These are phyloP conservation scores for Echria macrotheca DNA, from an alignment of 495 filamentous ascomycete species.

Conservation along the genomic window DNA sequence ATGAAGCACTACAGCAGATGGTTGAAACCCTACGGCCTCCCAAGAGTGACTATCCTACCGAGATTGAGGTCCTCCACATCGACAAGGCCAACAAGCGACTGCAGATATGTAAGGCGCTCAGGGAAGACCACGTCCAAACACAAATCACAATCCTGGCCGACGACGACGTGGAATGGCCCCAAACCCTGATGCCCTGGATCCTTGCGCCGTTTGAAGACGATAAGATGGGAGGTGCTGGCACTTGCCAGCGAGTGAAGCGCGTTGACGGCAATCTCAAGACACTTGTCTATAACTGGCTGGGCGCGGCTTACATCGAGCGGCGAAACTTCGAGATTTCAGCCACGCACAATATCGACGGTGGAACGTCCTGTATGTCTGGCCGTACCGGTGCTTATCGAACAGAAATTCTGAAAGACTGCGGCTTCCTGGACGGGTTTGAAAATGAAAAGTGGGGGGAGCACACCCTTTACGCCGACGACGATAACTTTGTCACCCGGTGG, in stretches of 20 bases:
- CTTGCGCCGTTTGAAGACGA: slow-evolving; percentile 78
- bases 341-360: slow-evolving; percentile 78
- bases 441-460: slow-evolving; percentile 66
- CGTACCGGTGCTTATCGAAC: slow-evolving; percentile 79
- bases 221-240: slow-evolving; percentile 72
- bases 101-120: slow-evolving; percentile 44
- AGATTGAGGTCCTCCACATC: slow-evolving; percentile 39
- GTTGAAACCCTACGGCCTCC: slow-evolving; percentile 33
- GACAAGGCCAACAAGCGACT: slow-evolving; percentile 64
- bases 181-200: slow-evolving; percentile 71
- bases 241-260: slow-evolving; percentile 68
- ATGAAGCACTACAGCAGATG: slow-evolving; percentile 38
- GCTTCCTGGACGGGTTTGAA: slow-evolving; percentile 66
- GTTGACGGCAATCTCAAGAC: slow-evolving; percentile 50
- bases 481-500: slow-evolving; percentile 80
- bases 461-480: slow-evolving; percentile 74
- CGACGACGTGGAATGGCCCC: slow-evolving; percentile 83
- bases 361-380: slow-evolving; percentile 82
- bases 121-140: slow-evolving; percentile 60
- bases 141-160: slow-evolving; percentile 76
- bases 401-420: slow-evolving; percentile 68
- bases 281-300: slow-evolving; percentile 70
- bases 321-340: slow-evolving; percentile 87
- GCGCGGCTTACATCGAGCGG: slow-evolving; percentile 74
- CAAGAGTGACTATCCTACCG: slow-evolving; percentile 14